Percentiles rank a stretch among this genome's conserved stretches.
phyloP scores from a whole-genome alignment of 2,329 filamentous ascomycete genomes.

The Trichothecium sympodiale region DNA sequence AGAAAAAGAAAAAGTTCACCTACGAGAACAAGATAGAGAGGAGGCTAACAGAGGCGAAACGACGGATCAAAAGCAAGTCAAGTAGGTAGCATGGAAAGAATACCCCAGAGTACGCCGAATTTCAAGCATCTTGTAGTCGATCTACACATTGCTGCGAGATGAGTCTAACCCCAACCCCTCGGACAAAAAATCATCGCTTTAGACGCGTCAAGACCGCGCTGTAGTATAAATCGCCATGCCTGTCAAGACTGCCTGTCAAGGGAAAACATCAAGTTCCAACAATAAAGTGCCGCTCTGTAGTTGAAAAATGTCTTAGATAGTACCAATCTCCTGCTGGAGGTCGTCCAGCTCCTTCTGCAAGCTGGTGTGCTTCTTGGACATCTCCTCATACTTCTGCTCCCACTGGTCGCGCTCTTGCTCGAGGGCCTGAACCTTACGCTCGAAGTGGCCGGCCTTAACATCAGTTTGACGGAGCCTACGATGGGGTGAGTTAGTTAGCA shows the following conservation, averaged over 20 bases:
- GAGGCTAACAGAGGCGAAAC: slow-evolving; percentile 60
- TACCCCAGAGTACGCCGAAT: too few relatives aligned
- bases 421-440: slow-evolving; percentile 97
- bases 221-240: too few relatives aligned
- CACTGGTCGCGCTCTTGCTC: slow-evolving; percentile 86
- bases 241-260: slow-evolving; percentile 4
- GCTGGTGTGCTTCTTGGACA: slow-evolving; percentile 75
- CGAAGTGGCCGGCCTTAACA: slow-evolving; percentile 97
- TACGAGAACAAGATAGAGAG: slow-evolving; percentile 86
- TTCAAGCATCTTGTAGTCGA: too few relatives aligned
- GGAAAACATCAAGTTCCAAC: slow-evolving; percentile 4
- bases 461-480: slow-evolving; percentile 93
- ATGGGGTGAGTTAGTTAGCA: slow-evolving; percentile 10
- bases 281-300: background rate
- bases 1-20: slow-evolving; percentile 83
- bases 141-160: too few relatives aligned
- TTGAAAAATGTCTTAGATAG: slow-evolving; percentile 52
- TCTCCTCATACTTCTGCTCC: slow-evolving; percentile 97
- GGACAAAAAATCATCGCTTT: too few relatives aligned
- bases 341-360: slow-evolving; percentile 87
- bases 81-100: slow-evolving; percentile 8
- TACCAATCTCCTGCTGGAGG: slow-evolving; percentile 84
- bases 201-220: too few relatives aligned
- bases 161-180: too few relatives aligned
- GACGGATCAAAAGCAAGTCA: slow-evolving; percentile 50